Evolutionary conservation across 2,329 filamentous ascomycete genomes (phyloP).

Genomic region (Diplodia corticola): DNA sequence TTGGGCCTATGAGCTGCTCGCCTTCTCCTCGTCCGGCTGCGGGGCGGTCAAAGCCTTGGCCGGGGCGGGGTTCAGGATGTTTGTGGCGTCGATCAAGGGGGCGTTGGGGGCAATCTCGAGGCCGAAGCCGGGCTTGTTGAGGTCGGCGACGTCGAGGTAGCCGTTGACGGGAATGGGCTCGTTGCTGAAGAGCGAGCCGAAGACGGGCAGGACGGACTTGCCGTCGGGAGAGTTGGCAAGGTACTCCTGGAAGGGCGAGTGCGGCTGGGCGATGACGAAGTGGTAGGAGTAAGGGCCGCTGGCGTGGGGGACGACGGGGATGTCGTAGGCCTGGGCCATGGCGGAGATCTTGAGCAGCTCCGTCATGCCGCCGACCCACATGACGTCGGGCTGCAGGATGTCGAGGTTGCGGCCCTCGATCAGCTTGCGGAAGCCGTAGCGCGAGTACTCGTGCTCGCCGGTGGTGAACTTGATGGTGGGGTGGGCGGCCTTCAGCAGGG

Average conservation of each 20-base stretch:
- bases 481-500: constrained; percentile 85
- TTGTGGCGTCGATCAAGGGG: constrained; percentile 73
- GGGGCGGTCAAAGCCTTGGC: constrained; percentile 37
- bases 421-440: constrained; percentile 92
- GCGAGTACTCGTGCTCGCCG: constrained; percentile 92
- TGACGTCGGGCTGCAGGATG: constrained; percentile 93
- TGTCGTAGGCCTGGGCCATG: constrained; percentile 88
- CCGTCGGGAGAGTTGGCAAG: constrained; percentile 91
- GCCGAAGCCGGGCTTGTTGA: constrained; percentile 90
- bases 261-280: constrained; percentile 90
- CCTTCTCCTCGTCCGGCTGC: constrained; percentile 13
- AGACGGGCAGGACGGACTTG: constrained; percentile 85
- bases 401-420: constrained; percentile 89
- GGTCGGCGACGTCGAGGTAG: constrained; percentile 72
- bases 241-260: constrained; percentile 95
- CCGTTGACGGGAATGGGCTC: constrained; percentile 86
- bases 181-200: constrained; percentile 86
- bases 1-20: neutral
- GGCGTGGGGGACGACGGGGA: constrained; percentile 92
- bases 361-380: constrained; percentile 94
- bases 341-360: constrained; percentile 87
- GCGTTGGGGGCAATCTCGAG: constrained; percentile 81
- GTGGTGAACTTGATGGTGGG: constrained; percentile 92
- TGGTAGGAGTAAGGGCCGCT: constrained; percentile 95
- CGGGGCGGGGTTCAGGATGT: constrained; percentile 68